These are phyloP conservation scores for Xenoacremonium recifei DNA, from an alignment of 2,329 filamentous ascomycete genomes.

Conservation along the genomic window DNA sequence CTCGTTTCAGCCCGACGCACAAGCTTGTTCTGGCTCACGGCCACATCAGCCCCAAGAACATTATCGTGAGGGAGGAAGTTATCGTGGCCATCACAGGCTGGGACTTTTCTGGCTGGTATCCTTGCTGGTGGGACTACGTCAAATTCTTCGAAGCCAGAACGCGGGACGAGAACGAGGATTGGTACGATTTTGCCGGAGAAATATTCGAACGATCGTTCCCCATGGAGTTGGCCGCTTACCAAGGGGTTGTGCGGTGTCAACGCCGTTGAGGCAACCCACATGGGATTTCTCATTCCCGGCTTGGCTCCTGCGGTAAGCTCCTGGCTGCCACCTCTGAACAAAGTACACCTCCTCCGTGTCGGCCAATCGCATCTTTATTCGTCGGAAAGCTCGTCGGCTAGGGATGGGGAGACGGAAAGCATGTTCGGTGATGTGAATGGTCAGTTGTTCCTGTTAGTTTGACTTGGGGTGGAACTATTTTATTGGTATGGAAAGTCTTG, in stretches of 20 bases:
- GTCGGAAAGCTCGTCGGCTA: too few species aligned
- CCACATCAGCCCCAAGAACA: slow-evolving; percentile 27
- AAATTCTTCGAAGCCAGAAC: slow-evolving; percentile 33
- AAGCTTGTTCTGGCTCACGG: slow-evolving; percentile 23
- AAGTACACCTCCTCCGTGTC: too few species aligned
- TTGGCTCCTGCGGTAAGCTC: too few species aligned
- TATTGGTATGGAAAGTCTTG: too few species aligned
- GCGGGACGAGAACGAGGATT: slow-evolving; percentile 25
- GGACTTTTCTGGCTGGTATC: slow-evolving; percentile 32
- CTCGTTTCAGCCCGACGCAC: slow-evolving; percentile 15
- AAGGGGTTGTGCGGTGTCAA: slow-evolving; percentile 29
- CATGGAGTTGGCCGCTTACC: slow-evolving; percentile 29
- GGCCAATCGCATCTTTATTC: too few species aligned
- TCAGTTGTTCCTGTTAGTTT: too few species aligned
- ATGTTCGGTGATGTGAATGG: too few species aligned
- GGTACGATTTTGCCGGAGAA: slow-evolving; percentile 29
- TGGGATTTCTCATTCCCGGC: too few species aligned
- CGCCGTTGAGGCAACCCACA: slow-evolving; percentile 19
- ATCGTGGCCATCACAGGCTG: slow-evolving; percentile 28
- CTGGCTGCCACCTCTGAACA: too few species aligned
- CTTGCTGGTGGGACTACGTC: slow-evolving; percentile 34
- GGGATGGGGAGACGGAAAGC: too few species aligned
- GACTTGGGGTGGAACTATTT: too few species aligned
- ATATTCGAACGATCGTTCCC: slow-evolving; percentile 25
- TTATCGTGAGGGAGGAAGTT: slow-evolving; percentile 23